These are phyloP conservation scores for Diaporthe sp. DNA, from an alignment of 2,329 filamentous ascomycete genomes.

Conservation along the genomic window DNA sequence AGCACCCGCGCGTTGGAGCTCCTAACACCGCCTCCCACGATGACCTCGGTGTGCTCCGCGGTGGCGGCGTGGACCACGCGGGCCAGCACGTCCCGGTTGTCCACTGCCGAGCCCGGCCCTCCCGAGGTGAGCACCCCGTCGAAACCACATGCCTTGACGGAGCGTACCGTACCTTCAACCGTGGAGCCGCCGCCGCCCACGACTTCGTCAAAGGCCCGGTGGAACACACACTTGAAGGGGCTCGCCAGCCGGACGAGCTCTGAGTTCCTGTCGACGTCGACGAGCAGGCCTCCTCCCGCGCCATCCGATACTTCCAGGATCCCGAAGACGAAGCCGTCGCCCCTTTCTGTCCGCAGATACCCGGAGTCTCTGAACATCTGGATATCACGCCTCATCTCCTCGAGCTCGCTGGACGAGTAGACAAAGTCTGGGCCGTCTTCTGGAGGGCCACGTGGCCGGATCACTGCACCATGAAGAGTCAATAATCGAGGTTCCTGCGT, in stretches of 20 bases:
- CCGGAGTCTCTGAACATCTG: constrained; percentile 48
- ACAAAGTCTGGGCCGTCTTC: constrained; percentile 54
- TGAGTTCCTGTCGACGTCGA: constrained; percentile 55
- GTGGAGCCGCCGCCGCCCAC: constrained; percentile 37
- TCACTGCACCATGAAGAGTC: constrained; percentile 45
- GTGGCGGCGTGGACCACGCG: constrained; percentile 46
- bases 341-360: constrained; percentile 50
- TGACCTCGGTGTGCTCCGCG: constrained; percentile 52
- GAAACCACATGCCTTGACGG: constrained; percentile 57
- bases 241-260: constrained; percentile 53
- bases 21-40: constrained; percentile 64
- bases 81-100: constrained; percentile 51
- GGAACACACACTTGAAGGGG: constrained; percentile 61
- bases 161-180: constrained; percentile 44
- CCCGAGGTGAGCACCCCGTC: constrained; percentile 64
- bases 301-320: constrained; percentile 44
- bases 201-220: constrained; percentile 66
- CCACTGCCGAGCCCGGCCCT: constrained; percentile 53
- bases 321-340: constrained; percentile 69
- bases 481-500: not conserved
- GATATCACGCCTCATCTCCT: constrained; percentile 55
- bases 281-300: constrained; percentile 30
- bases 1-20: constrained; percentile 50
- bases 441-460: constrained; percentile 59
- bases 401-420: constrained; percentile 57